Evolutionary conservation across 805 yeast species (phyloP), one percentile per base, ranked within the genome.

Genomic region (Candida coleopterorum): DNA sequence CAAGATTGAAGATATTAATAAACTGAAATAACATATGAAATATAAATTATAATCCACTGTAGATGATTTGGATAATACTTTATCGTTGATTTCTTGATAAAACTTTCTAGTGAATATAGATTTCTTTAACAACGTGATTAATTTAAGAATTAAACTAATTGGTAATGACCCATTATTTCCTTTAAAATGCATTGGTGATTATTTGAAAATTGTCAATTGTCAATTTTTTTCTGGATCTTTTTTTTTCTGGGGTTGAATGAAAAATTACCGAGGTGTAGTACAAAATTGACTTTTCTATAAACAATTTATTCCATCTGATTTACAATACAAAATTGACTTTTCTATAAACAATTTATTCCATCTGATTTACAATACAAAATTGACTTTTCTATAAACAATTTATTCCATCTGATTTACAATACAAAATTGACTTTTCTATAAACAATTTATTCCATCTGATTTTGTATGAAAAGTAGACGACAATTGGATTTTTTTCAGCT

Each of bases 11-110:
- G 69, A 58, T 29, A 61, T 33, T 42, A 64, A 44, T 23, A 68
- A 55, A 9, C 71, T 56, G 44, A 62, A 63, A 47, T 68, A 68
- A 49, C 73, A 68, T 21, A 64, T 52, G 49, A 68, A 68, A 43
- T 68, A 68, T 27, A 68, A 47, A 29, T 56, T 61, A 4, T 62
- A 46, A 46, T 68, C 73, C 15, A 68, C 53, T 4, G 67, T 61
- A 8, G 65, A 32, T 1, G 62, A 35, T 16, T 47, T 50, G 25
- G 59, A 34, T 38, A 68, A 55, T 9, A 68, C 54, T 43, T 67
- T 66, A 37, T 63, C 68, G 40, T 56, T 61, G 41, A 68, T 56
- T 36, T 65, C 68, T 45, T 58, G 62, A 47, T 67, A 68, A 45
- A 68, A 64, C 31, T 62, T 58, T 23, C 64, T 53, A 40, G 60